Percentiles rank a stretch among this genome's conserved stretches.
Evolutionary conservation across 2,329 filamentous ascomycete genomes (phyloP).

Genomic region (Calonectria pauciramosa): DNA sequence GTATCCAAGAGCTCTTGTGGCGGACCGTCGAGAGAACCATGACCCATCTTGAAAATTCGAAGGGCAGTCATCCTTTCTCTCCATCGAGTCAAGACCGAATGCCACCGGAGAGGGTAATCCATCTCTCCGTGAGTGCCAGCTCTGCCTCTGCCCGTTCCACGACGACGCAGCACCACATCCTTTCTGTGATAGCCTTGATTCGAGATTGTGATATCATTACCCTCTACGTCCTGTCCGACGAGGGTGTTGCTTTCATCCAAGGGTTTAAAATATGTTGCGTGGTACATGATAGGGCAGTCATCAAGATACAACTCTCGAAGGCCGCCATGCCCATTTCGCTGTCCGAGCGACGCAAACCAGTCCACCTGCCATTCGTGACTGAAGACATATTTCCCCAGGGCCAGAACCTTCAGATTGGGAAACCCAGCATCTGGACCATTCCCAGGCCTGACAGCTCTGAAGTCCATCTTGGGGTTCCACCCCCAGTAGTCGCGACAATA

Average conservation of each 20-base stretch:
- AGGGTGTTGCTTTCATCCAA: neutral
- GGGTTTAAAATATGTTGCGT: slow-evolving; percentile 5
- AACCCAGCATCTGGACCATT: slow-evolving; percentile 32
- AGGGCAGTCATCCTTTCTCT: too few species aligned
- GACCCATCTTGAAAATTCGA: too few species aligned
- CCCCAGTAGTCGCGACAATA: slow-evolving; percentile 54
- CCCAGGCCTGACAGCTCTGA: slow-evolving; percentile 43
- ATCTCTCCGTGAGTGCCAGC: too few species aligned
- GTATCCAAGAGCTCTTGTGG: too few species aligned
- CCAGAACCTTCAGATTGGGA: slow-evolving; percentile 53
- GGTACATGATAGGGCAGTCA: slow-evolving; percentile 52
- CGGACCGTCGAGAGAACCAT: too few species aligned
- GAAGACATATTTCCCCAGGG: slow-evolving; percentile 57
- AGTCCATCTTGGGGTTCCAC: slow-evolving; percentile 54
- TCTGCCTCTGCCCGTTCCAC: too few species aligned
- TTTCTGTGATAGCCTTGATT: slow-evolving; percentile 9
- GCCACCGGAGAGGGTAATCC: too few species aligned
- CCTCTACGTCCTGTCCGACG: neutral
- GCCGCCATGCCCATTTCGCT: slow-evolving; percentile 41
- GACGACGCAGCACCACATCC: too few species aligned
- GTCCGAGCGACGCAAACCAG: slow-evolving; percentile 57
- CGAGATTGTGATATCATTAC: neutral
- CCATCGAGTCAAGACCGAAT: too few species aligned
- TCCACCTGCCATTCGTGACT: slow-evolving; percentile 59
- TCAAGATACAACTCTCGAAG: slow-evolving; percentile 58